Conservation (phyloP, 2,329 filamentous ascomycete genomes). For the Plectosphaerella plurivora region DNA sequence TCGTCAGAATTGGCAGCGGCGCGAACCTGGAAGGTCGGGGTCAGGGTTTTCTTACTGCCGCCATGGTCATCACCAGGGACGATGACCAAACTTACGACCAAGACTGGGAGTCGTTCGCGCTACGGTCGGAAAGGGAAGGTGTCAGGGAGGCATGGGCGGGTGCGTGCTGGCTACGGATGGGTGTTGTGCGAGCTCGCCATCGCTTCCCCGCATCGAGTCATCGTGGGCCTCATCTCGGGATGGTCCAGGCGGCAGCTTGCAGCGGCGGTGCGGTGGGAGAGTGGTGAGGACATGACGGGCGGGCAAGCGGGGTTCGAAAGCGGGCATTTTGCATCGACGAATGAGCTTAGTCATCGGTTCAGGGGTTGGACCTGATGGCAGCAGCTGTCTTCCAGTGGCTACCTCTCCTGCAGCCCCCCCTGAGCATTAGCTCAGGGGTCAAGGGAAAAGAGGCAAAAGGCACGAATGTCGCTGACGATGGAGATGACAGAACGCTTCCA, state of each 20-base stretch:
- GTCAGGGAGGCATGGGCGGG: not conserved
- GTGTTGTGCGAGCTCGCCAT: not conserved
- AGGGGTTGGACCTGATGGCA: no score
- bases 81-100: not conserved
- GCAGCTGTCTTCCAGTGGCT: no score
- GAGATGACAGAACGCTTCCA: no score
- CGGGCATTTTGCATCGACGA: no score
- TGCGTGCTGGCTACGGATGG: not conserved
- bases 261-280: no score
- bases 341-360: no score
- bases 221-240: not conserved
- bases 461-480: no score
- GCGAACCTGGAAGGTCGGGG: not conserved
- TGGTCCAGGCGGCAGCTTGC: not conserved
- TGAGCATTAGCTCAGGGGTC: no score
- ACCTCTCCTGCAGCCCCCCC: no score
- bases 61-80: not conserved
- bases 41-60: not conserved
- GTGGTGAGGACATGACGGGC: no score
- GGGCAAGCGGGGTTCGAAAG: no score
- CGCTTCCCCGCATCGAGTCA: not conserved
- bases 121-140: not conserved
- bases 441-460: no score
- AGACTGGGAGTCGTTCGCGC: not conserved
- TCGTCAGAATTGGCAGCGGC: not conserved